These are phyloP conservation scores for Hypoxylon fragiforme DNA, from an alignment of 495 filamentous ascomycete species.

Conservation along the genomic window DNA sequence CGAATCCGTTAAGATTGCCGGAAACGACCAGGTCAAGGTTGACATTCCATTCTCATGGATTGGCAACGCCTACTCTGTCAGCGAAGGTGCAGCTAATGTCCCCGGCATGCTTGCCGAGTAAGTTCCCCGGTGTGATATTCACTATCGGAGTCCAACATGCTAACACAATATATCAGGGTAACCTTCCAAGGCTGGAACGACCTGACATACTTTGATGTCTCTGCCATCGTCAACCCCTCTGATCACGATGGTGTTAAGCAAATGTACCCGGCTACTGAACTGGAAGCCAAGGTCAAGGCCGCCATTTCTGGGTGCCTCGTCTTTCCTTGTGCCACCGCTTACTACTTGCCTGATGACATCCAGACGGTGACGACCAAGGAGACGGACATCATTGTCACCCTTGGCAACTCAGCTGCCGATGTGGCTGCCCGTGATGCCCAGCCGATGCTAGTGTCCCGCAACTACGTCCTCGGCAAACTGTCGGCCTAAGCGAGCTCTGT, in stretches of 20 bases:
- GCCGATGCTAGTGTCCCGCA: slow-evolving; percentile 26
- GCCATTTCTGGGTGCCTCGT: slow-evolving; percentile 49
- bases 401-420: slow-evolving; percentile 38
- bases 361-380: slow-evolving; percentile 48
- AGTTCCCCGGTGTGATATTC: not conserved
- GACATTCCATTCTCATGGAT: slow-evolving; percentile 48
- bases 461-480: slow-evolving; percentile 39
- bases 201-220: slow-evolving; percentile 56
- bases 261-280: slow-evolving; percentile 44
- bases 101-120: slow-evolving; percentile 58
- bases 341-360: slow-evolving; percentile 53
- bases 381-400: slow-evolving; percentile 45
- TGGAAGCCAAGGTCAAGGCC: slow-evolving; percentile 18
- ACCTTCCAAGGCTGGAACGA: slow-evolving; percentile 48
- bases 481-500: slow-evolving; percentile 20
- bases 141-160: slow-evolving; percentile 2
- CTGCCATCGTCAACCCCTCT: slow-evolving; percentile 55
- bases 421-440: slow-evolving; percentile 23
- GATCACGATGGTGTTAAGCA: slow-evolving; percentile 51
- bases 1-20: slow-evolving; percentile 36
- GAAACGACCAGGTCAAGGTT: slow-evolving; percentile 33
- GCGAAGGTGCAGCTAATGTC: slow-evolving; percentile 38
- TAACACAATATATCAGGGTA: slow-evolving; percentile 28
- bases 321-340: slow-evolving; percentile 54
- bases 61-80: slow-evolving; percentile 53